These are phyloP conservation scores for Mycena pura DNA, from an alignment of 768 basidiomycete species.

Conservation along the genomic window DNA sequence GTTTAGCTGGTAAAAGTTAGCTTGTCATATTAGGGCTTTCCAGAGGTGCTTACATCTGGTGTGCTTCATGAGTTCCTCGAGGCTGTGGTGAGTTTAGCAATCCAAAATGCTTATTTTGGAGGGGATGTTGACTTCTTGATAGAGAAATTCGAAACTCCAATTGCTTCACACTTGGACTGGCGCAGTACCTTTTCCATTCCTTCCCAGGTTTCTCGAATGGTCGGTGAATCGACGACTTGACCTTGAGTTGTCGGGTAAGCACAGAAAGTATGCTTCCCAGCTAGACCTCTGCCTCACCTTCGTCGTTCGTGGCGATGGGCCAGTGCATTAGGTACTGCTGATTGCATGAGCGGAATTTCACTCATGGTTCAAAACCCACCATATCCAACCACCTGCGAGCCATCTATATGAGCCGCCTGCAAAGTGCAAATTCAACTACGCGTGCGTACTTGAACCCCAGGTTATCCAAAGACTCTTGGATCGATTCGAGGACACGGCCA, in stretches of 20 bases:
- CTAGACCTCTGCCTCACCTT: conserved; percentile 8
- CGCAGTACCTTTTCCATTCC: conserved; percentile 32
- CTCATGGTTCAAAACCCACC: neutral
- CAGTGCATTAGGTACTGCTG: conserved; percentile 46
- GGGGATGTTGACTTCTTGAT: conserved; percentile 38
- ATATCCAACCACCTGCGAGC: conserved; percentile 23
- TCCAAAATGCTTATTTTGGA: too few species aligned
- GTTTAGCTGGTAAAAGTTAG: conserved; percentile 27
- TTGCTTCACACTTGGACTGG: conserved; percentile 33
- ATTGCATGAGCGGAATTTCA: neutral
- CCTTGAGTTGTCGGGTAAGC: neutral
- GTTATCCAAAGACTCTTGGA: conserved; percentile 39
- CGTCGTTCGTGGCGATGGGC: conserved; percentile 34
- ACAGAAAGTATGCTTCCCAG: neutral
- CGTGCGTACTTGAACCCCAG: conserved; percentile 40
- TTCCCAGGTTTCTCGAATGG: conserved; percentile 36
- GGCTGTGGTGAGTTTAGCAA: conserved; percentile 13
- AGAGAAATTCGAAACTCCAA: conserved; percentile 43
- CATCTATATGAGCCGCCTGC: neutral
- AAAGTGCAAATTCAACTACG: neutral
- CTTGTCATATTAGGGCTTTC: neutral
- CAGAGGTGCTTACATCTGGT: conserved; percentile 19
- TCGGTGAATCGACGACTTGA: conserved; percentile 23
- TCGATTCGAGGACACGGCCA: conserved; percentile 33
- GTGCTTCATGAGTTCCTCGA: conserved; percentile 30